These are phyloP conservation scores for Pseudogymnoascus pannorum DNA, from an alignment of 2,329 filamentous ascomycete genomes.

Conservation along the genomic window DNA sequence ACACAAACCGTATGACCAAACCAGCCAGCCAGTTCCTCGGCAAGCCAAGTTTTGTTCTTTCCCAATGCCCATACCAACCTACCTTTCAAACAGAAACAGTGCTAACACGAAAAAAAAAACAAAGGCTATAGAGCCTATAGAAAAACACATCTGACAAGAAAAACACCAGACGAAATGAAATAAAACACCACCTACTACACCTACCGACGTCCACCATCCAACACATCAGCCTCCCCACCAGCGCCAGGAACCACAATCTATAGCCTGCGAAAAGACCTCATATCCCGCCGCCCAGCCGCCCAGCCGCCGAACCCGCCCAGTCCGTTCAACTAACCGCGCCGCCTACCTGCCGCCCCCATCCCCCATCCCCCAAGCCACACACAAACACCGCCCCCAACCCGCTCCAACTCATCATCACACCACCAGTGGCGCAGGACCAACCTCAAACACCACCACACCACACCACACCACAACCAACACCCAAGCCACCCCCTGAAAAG, in stretches of 20 bases:
- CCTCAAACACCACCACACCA: background rate
- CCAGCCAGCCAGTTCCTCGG: too few relatives aligned
- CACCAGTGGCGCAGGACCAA: background rate
- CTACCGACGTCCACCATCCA: background rate
- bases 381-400: background rate
- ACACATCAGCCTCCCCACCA: background rate
- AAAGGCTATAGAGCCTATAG: background rate
- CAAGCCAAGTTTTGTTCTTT: too few relatives aligned
- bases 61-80: background rate
- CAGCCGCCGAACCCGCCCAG: background rate
- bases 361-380: background rate
- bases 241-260: background rate
- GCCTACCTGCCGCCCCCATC: background rate
- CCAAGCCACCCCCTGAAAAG: background rate
- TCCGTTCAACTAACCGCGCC: background rate
- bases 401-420: background rate
- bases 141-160: background rate
- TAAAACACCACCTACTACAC: background rate
- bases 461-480: background rate
- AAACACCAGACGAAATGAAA: background rate
- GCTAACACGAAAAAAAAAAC: background rate
- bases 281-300: background rate
- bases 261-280: background rate
- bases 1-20: too few relatives aligned
- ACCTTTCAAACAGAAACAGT: background rate